Evolutionary conservation across 2,329 filamentous ascomycete species (phyloP).

Genomic region (Arachnopeziza araneosa): DNA sequence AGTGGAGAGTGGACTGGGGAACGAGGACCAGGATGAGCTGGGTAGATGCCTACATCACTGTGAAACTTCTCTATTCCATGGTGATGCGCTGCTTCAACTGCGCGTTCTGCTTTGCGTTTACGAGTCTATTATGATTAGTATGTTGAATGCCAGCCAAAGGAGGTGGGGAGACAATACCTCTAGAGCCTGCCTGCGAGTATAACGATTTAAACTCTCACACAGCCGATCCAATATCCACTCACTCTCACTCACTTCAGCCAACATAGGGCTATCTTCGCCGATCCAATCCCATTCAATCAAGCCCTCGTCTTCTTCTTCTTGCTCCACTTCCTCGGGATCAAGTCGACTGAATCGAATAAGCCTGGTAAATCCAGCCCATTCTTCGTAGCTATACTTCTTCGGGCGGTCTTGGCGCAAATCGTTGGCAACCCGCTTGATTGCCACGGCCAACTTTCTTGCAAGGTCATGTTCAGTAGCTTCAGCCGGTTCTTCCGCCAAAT

Average conservation of each 20-base stretch:
- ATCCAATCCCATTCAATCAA: constrained; percentile 69
- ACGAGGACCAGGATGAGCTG: constrained; percentile 3
- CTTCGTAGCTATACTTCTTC: constrained; percentile 58
- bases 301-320: constrained; percentile 50
- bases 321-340: constrained; percentile 26
- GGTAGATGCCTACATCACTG: background rate
- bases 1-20: background rate
- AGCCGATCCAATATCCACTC: constrained; percentile 63
- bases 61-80: background rate
- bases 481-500: constrained; percentile 35
- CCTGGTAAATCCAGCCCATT: constrained; percentile 62
- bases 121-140: background rate
- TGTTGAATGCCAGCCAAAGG: background rate
- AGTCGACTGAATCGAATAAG: constrained; percentile 52
- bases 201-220: constrained; percentile 53
- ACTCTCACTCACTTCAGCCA: constrained; percentile 55
- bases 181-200: constrained; percentile 28
- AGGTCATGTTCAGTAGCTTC: constrained; percentile 41
- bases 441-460: constrained; percentile 47
- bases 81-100: background rate
- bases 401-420: constrained; percentile 43
- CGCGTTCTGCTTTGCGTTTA: background rate
- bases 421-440: constrained; percentile 49
- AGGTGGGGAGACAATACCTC: constrained; percentile 12
- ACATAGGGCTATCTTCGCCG: constrained; percentile 61